phyloP scores from a whole-genome alignment of 208 protist genomes.

The Balamuthia mandrillaris region DNA sequence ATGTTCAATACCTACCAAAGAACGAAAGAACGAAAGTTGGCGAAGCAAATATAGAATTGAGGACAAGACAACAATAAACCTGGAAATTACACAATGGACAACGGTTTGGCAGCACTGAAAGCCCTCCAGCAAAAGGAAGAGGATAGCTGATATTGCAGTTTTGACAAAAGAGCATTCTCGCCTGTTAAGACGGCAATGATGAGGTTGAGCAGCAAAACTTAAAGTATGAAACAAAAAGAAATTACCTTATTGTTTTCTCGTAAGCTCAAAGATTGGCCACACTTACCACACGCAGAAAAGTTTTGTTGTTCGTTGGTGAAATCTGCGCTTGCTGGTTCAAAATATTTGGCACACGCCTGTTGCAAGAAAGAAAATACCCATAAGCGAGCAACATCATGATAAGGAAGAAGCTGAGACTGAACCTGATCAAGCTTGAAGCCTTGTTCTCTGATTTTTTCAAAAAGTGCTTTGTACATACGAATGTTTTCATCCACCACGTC shows the following conservation, averaged over 20 bases:
- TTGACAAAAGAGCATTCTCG: not conserved
- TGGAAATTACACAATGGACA: not conserved
- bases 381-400: not conserved
- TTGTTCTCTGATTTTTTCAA: not conserved
- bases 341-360: conserved; percentile 1
- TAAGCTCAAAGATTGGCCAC: not conserved
- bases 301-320: not conserved
- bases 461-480: not conserved
- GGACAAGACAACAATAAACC: not conserved
- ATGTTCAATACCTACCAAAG: not conserved
- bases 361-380: not conserved
- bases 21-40: not conserved
- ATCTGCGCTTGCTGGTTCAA: not conserved
- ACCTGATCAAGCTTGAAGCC: conserved; percentile 13
- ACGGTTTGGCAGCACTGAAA: not conserved
- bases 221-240: not conserved
- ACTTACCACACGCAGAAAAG: not conserved
- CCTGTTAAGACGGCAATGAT: not conserved
- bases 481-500: not conserved
- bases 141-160: not conserved
- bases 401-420: not conserved
- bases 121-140: not conserved
- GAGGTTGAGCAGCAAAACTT: not conserved
- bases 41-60: not conserved
- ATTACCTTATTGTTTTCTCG: not conserved